Evolutionary conservation across 768 basidiomycete species (phyloP), one percentile per base, ranked within the genome.

Genomic region (Mycena kentingensis): DNA sequence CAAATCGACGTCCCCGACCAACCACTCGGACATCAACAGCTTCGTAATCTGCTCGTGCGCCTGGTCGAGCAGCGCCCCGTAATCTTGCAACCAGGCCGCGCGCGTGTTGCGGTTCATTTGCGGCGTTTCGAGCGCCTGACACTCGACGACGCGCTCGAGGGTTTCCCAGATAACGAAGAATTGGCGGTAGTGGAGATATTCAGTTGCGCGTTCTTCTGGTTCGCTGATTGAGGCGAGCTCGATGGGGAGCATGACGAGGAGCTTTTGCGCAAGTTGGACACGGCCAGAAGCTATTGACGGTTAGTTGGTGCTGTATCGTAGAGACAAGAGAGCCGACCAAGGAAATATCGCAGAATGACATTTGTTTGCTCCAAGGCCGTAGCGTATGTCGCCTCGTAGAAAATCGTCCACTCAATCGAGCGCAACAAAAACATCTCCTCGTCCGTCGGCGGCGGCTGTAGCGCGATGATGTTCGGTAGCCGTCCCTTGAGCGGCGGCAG

Each of bases 351-450:
- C 51, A 93, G 65, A 52, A 97, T 88, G 34, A 89, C 86, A 52
- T 95, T 95, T 1, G 91, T 85, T 62, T 94, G 91, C 63, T 89
- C 83, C 8, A 98, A 72, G 0, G 94, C 95, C 5, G 85, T 85
- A 11, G 77, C 72, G 56, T 87, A 84, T 1, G 95, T 98, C 5
- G 78, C 71, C 27, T 83, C 80, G 59, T 79, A 75, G 65, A 90
- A 89, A 0, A 83, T 88, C 46, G 95, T 89, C 96, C 96, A 99
- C 63, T 98, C 95, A 43, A 98, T 86, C 0, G 91, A 90, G 18
- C 94, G 83, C 26, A 96, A 77, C 7, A 98, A 74, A 42, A 89
- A 66, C 55, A 71, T 63, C 63, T 93, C 88, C 0, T 70, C 68
- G 15, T 84, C 82, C 1, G 76, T 80, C 0, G 87, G 76, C 1